Percentiles rank a stretch among this genome's conserved stretches.
phyloP scores from a whole-genome alignment of 169 alveolate genomes.

The Cryptosporidium canis region DNA sequence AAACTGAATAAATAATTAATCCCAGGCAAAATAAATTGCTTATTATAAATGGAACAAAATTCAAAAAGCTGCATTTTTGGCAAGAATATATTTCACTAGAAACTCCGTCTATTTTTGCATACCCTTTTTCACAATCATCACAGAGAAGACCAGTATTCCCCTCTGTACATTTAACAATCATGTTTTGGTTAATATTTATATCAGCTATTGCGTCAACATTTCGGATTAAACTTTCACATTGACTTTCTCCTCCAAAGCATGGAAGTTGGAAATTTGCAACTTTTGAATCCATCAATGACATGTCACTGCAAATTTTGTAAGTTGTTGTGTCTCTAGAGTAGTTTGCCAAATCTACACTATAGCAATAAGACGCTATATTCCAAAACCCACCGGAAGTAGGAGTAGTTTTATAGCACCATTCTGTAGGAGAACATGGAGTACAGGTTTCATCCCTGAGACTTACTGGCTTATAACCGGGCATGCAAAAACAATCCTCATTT shows the following conservation, averaged over 20 bases:
- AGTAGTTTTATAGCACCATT: conserved; percentile 24
- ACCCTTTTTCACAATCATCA: conserved; percentile 45
- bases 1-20: conserved; percentile 40
- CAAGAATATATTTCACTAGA: neutral
- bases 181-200: neutral
- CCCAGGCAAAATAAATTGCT: conserved; percentile 4
- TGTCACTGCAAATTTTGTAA: conserved; percentile 18
- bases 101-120: conserved; percentile 14
- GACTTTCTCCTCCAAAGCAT: conserved; percentile 52
- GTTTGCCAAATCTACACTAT: conserved; percentile 9
- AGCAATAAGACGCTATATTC: conserved; percentile 69
- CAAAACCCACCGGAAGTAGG: conserved; percentile 61
- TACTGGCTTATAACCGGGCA: conserved; percentile 40
- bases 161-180: conserved; percentile 35
- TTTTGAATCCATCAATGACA: neutral
- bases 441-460: conserved; percentile 44
- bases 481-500: conserved; percentile 27
- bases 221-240: conserved; percentile 32
- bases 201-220: conserved; percentile 5
- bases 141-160: conserved; percentile 65
- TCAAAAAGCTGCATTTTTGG: conserved; percentile 24
- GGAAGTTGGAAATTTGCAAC: conserved; percentile 27
- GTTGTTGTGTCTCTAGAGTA: conserved; percentile 10
- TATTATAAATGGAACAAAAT: neutral
- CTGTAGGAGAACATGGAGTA: conserved; percentile 2